These are phyloP conservation scores for Cyanophora paradoxa DNA, from an alignment of 78 protist species.

Conservation along the genomic window DNA sequence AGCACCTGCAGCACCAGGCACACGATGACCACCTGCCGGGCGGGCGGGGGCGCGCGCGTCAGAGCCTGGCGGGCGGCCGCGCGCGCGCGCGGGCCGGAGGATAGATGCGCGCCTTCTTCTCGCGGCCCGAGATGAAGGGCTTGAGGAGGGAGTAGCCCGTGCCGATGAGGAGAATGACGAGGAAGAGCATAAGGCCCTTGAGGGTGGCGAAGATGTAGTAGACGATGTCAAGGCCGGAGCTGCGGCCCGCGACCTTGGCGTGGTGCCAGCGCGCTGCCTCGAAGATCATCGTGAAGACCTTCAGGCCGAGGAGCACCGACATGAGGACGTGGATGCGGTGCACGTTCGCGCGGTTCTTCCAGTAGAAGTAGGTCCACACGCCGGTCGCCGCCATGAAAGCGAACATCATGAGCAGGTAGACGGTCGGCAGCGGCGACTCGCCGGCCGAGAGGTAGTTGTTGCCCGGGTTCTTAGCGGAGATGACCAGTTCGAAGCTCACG, in stretches of 20 bases:
- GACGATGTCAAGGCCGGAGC: too few species aligned
- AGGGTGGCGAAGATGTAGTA: too few species aligned
- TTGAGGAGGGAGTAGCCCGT: constrained; percentile 72
- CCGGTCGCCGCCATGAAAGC: neutral
- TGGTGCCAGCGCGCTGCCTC: too few species aligned
- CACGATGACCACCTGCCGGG: neutral
- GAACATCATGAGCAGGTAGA: neutral
- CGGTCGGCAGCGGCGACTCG: neutral
- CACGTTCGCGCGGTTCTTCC: neutral
- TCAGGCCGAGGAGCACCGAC: neutral
- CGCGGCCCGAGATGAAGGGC: constrained; percentile 62
- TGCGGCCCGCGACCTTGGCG: too few species aligned
- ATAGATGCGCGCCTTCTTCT: constrained; percentile 36
- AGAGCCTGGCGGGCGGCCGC: neutral
- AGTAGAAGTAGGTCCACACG: neutral
- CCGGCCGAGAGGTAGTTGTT: neutral
- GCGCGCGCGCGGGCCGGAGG: neutral
- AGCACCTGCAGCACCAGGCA: constrained; percentile 44
- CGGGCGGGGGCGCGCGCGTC: neutral
- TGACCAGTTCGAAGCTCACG: neutral
- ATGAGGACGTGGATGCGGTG: constrained; percentile 1
- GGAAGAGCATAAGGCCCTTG: constrained; percentile 68
- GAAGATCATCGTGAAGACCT: neutral
- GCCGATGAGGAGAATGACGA: constrained; percentile 67
- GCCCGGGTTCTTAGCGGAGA: neutral